Evolutionary conservation across 2,329 filamentous ascomycete species (phyloP).

Genomic region (Colletotrichum cereale): DNA sequence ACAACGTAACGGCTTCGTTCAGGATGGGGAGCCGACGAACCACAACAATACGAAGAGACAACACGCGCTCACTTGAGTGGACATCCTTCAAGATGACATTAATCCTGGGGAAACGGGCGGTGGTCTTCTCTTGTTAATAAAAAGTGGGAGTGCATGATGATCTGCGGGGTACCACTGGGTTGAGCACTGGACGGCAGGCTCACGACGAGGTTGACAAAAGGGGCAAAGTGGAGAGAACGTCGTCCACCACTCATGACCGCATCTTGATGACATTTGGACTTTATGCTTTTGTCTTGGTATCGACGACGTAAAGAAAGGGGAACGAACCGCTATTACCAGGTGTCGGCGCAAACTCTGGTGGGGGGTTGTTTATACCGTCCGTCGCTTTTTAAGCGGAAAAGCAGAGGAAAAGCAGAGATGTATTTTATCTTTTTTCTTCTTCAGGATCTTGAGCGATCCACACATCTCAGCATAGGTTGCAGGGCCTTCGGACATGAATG

Average conservation of each 20-base stretch:
- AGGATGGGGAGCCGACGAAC: constrained; percentile 9
- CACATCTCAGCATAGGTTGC: constrained; percentile 3
- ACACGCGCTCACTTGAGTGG: constrained; percentile 19
- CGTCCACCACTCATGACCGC: constrained; percentile 3
- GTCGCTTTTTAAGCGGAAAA: background rate
- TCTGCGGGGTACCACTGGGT: constrained; percentile 29
- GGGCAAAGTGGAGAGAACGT: background rate
- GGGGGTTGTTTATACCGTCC: constrained; percentile 9
- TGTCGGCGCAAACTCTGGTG: constrained; percentile 24
- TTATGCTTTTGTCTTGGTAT: constrained; percentile 22
- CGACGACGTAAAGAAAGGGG: constrained; percentile 20
- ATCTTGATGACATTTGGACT: constrained; percentile 30
- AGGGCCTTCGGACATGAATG: background rate
- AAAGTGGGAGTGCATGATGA: constrained; percentile 27
- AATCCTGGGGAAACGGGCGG: background rate
- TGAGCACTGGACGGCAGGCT: constrained; percentile 13
- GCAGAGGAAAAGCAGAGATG: background rate
- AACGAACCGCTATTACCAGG: constrained; percentile 16
- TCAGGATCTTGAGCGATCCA: constrained; percentile 3
- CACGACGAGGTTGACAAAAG: background rate
- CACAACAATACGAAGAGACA: constrained; percentile 27
- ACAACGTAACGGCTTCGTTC: constrained; percentile 1
- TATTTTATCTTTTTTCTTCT: background rate
- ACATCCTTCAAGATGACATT: background rate
- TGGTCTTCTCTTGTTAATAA: background rate